Base-by-base conservation (phyloP, 2,329 filamentous ascomycete genomes). In the Aspergillus alliaceus region DNA sequence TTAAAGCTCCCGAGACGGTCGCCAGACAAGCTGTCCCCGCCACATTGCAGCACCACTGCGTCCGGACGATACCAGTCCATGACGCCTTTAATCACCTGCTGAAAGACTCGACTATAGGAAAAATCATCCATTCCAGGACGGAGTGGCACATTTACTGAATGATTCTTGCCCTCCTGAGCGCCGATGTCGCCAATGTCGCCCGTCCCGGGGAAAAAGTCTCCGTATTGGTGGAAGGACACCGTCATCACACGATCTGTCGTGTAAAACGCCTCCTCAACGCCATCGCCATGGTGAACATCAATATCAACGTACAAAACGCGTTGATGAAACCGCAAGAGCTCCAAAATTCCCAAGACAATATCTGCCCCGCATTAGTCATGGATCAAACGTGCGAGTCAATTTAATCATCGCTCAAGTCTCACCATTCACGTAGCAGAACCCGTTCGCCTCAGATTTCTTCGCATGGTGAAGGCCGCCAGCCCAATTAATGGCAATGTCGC, bases 401-500 rank as follows among this genome's bases (percentile, higher is more conserved):
- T n/a, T n/a, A n/a, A n/a, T n/a, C n/a, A n/a, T n/a, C n/a, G n/a
- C n/a, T n/a, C n/a, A n/a, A n/a, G n/a, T n/a, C 66, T 59, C 68
- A 77, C 74, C 93, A 75, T 99, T 99, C 79, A 98, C 93, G 76
- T 99, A 99, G 77, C 95, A 99, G 75, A 99, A 99, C 0, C 95
- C 95, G 46, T 90, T 95, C 0, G 95, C 93, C 77, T 96, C 92
- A 55, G 90, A 89, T 73, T 93, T 95, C 75, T 98, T 97, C 35
- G 95, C 95, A 71, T 99, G 95, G 75, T 99, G 95, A 37, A 99
- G 84, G 39, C 95, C 95, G 55, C 95, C 95, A 25, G 93, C 93
- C 95, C 95, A 99, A 66, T 96, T 96, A 54, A 79, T 71, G 8
- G 86, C 85, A 57, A 89, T 82, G 64, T 89, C 86, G 68, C 86